Conservation (phyloP, 495 filamentous ascomycete species). For the Lasiosphaeria miniovina region DNA sequence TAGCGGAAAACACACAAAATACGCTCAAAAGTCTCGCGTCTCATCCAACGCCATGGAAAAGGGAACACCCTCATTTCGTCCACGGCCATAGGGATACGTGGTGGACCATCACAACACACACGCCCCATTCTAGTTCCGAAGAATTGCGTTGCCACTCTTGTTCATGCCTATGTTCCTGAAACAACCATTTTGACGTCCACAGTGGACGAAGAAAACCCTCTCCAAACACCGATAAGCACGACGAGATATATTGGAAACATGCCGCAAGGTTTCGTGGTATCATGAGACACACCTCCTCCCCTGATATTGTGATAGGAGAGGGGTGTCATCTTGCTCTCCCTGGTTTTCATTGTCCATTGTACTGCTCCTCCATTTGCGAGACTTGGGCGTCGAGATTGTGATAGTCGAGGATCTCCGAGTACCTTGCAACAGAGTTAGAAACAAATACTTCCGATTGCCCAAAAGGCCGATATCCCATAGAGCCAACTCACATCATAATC, state of each 20-base stretch:
- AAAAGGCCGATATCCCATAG: background rate
- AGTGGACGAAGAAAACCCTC: conserved; percentile 7
- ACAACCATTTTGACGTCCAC: conserved; percentile 8
- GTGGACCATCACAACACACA: no score
- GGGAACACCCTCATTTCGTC: no score
- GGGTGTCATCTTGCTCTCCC: background rate
- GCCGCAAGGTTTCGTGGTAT: conserved; percentile 18
- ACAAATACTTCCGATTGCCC: background rate
- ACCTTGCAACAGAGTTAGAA: conserved; percentile 49
- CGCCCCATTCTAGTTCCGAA: background rate
- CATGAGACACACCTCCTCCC: conserved; percentile 17
- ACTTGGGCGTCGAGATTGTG: conserved; percentile 79
- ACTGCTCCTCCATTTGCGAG: conserved; percentile 33
- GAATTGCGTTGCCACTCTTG: background rate
- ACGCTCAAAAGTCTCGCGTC: no score
- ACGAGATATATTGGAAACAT: conserved; percentile 13
- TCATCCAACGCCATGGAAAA: no score
- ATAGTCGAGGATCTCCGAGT: conserved; percentile 98
- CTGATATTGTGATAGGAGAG: conserved; percentile 3
- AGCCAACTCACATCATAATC: conserved; percentile 88
- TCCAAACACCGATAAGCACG: conserved; percentile 11
- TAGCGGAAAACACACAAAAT: no score
- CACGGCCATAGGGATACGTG: no score
- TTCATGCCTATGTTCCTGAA: background rate
- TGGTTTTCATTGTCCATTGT: conserved; percentile 38